phyloP scores from a whole-genome alignment of 768 basidiomycete genomes.

The Rhizopogon salebrosus region DNA sequence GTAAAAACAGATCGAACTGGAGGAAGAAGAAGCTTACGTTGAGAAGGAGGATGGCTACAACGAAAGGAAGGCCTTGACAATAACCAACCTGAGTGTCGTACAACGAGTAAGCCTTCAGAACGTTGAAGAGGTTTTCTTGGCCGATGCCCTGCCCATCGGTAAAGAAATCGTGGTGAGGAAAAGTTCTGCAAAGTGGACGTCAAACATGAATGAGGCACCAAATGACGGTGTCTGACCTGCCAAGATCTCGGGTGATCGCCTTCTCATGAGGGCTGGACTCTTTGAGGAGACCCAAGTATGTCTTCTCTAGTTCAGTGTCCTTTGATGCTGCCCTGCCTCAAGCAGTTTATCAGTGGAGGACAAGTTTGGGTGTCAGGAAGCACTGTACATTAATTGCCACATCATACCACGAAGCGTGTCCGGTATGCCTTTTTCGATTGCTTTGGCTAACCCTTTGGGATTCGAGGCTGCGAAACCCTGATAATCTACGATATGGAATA shows the following conservation, averaged over 20 bases:
- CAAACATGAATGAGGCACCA: constrained; percentile 2
- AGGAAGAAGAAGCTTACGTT: constrained; percentile 52
- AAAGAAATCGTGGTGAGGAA: constrained; percentile 96
- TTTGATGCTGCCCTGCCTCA: constrained; percentile 83
- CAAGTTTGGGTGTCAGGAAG: neutral
- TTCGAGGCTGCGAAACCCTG: constrained; percentile 77
- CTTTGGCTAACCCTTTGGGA: constrained; percentile 75
- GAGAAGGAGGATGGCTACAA: constrained; percentile 87
- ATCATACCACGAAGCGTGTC: constrained; percentile 86
- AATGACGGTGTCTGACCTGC: constrained; percentile 45
- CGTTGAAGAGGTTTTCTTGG: constrained; percentile 96
- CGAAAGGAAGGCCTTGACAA: constrained; percentile 95
- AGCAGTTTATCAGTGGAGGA: constrained; percentile 8
- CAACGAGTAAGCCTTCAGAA: constrained; percentile 95
- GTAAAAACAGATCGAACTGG: neutral
- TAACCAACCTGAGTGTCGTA: constrained; percentile 95
- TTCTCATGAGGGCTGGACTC: constrained; percentile 89
- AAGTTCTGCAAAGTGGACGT: constrained; percentile 54
- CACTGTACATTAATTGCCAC: constrained; percentile 86
- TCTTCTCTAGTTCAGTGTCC: constrained; percentile 76
- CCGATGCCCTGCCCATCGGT: constrained; percentile 92
- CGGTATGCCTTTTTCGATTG: constrained; percentile 92
- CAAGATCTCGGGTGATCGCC: constrained; percentile 88
- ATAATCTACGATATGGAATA: constrained; percentile 56
- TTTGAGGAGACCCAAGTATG: constrained; percentile 79